Evolutionary conservation across 192 early-diverging fungal species (phyloP).

Genomic region (Funneliformis mosseae): DNA sequence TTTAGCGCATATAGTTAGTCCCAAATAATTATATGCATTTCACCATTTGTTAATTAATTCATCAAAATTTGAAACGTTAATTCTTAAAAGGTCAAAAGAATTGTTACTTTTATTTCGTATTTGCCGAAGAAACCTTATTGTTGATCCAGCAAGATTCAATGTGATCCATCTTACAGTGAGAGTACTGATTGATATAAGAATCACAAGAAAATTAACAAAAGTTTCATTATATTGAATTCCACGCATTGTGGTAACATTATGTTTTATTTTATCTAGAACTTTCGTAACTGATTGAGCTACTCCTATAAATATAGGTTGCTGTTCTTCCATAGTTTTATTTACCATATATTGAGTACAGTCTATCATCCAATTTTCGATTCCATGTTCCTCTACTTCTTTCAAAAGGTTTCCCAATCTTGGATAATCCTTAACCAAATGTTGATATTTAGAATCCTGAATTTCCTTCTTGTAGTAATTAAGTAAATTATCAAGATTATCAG

Average conservation of each 20-base stretch:
- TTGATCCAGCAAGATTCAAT: background rate
- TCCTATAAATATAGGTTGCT: background rate
- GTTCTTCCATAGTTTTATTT: background rate
- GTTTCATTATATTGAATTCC: background rate
- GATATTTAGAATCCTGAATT: background rate
- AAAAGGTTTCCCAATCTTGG: background rate
- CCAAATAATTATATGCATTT: no score
- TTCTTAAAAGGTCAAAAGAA: no score
- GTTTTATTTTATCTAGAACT: background rate
- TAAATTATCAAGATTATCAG: background rate
- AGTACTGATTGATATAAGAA: no score
- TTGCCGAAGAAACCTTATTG: background rate
- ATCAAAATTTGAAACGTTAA: no score
- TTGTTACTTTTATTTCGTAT: no score
- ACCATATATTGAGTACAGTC: background rate
- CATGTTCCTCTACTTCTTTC: background rate
- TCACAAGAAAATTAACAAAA: background rate
- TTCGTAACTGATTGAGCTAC: background rate
- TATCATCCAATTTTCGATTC: background rate
- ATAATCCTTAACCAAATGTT: background rate
- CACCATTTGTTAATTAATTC: no score
- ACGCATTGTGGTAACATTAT: no score
- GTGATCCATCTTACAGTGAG: conserved; percentile 1
- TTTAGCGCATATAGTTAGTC: background rate
- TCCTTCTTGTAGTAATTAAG: background rate